Conservation (phyloP, 2,329 filamentous ascomycete species). For the Talaromyces sp. region DNA sequence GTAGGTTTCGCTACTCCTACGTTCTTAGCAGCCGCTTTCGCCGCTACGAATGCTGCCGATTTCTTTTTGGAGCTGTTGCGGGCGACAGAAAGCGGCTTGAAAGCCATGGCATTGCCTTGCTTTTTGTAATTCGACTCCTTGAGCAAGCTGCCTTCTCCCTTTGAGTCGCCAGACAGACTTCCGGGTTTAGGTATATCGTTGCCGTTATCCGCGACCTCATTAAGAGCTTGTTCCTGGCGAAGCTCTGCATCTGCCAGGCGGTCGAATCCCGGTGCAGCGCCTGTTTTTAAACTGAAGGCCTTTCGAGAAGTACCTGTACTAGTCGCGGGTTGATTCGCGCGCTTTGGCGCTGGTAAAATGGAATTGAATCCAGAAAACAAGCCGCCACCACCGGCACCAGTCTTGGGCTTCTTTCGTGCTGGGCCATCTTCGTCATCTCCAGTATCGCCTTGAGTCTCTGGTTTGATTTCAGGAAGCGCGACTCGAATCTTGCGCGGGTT, state of each 20-base stretch:
- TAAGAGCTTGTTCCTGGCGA: constrained; percentile 21
- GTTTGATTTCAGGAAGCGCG: constrained; percentile 60
- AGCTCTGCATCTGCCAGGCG: constrained; percentile 50
- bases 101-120: constrained; percentile 77
- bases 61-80: constrained; percentile 70
- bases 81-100: constrained; percentile 81
- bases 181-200: constrained; percentile 22
- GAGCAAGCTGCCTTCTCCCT: constrained; percentile 9
- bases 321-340: constrained; percentile 17
- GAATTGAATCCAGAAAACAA: constrained; percentile 80
- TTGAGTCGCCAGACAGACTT: constrained; percentile 16
- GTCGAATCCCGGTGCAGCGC: constrained; percentile 75
- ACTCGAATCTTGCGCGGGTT: constrained; percentile 82
- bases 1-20: constrained; percentile 1
- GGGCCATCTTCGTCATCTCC: constrained; percentile 50
- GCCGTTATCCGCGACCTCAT: constrained; percentile 25
- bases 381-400: constrained; percentile 59
- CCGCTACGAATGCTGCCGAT: constrained; percentile 17
- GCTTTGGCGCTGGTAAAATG: constrained; percentile 79
- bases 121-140: constrained; percentile 41
- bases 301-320: constrained; percentile 40
- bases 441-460: constrained; percentile 30
- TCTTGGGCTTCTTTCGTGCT: constrained; percentile 67
- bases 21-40: constrained; percentile 12
- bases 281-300: constrained; percentile 74